phyloP scores from a whole-genome alignment of 371 early-diverging fungal genomes.

The Saksenaea oblongispora region DNA sequence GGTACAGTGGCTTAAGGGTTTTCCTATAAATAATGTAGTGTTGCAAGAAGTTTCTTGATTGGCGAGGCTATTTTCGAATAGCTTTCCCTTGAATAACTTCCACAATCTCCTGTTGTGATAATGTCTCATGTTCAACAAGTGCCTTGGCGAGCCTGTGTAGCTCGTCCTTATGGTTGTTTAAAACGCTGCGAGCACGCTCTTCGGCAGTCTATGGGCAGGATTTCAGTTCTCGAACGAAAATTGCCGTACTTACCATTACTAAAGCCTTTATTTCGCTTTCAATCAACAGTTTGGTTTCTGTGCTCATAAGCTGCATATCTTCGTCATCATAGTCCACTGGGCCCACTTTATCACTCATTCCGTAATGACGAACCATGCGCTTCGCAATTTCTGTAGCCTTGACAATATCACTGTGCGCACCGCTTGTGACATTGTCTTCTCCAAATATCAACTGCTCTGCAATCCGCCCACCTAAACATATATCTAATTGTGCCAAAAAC shows the following conservation, averaged over 20 bases:
- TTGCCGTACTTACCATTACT: slow-evolving; percentile 44
- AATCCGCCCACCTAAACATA: slow-evolving; percentile 96
- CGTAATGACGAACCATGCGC: slow-evolving; percentile 89
- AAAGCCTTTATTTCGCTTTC: slow-evolving; percentile 83
- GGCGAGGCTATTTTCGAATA: slow-evolving; percentile 43
- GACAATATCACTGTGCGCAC: slow-evolving; percentile 89
- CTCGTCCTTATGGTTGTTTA: slow-evolving; percentile 74
- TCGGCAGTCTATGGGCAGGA: slow-evolving; percentile 43
- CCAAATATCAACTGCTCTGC: slow-evolving; percentile 97
- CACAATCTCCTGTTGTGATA: slow-evolving; percentile 82
- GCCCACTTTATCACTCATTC: slow-evolving; percentile 93
- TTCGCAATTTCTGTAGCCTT: slow-evolving; percentile 91
- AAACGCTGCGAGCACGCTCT: slow-evolving; percentile 61
- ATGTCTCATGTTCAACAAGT: slow-evolving; percentile 87
- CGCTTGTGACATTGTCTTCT: slow-evolving; percentile 90
- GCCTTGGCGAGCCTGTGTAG: slow-evolving; percentile 85
- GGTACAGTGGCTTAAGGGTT: no score
- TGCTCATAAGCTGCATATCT: slow-evolving; percentile 69
- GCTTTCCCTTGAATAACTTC: slow-evolving; percentile 67
- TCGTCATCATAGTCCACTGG: slow-evolving; percentile 65
- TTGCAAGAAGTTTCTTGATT: no score
- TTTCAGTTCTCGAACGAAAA: slow-evolving; percentile 11
- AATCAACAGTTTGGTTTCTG: slow-evolving; percentile 76
- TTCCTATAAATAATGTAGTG: no score
- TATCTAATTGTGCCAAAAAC: slow-evolving; percentile 89